These are phyloP conservation scores for Halenospora varia DNA, from an alignment of 495 filamentous ascomycete genomes.

Conservation along the genomic window DNA sequence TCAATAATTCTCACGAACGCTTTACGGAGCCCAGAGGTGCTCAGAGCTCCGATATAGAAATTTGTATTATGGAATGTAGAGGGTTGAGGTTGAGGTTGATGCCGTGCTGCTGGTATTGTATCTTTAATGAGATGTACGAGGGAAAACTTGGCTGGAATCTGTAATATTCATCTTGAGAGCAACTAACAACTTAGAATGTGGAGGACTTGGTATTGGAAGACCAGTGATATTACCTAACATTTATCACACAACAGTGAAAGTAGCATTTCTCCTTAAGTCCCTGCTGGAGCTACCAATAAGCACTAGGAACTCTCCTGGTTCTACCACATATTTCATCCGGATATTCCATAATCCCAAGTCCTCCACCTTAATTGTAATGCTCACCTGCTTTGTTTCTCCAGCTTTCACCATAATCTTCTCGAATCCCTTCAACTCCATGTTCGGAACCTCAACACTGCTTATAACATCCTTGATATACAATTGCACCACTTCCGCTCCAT, in stretches of 20 bases:
- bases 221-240: too few relatives aligned
- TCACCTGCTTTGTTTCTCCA: constrained; percentile 54
- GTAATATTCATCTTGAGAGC: too few relatives aligned
- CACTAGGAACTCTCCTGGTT: constrained; percentile 59
- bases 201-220: too few relatives aligned
- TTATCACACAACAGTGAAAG: constrained; percentile 39
- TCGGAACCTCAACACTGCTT: constrained; percentile 58
- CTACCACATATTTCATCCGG: constrained; percentile 64
- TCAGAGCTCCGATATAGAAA: too few relatives aligned
- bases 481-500: constrained; percentile 66
- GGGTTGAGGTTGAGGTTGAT: too few relatives aligned
- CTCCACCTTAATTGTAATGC: constrained; percentile 47
- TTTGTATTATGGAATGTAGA: too few relatives aligned
- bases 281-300: constrained; percentile 52
- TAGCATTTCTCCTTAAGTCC: constrained; percentile 52
- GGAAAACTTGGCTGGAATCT: too few relatives aligned
- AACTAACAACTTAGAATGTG: too few relatives aligned
- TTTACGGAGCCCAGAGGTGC: too few relatives aligned
- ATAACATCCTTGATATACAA: constrained; percentile 62
- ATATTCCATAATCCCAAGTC: constrained; percentile 57
- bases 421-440: constrained; percentile 64
- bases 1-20: too few relatives aligned
- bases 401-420: constrained; percentile 59
- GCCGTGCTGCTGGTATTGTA: too few relatives aligned
- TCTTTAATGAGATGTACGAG: too few relatives aligned